Evolutionary conservation across 2,329 filamentous ascomycete species (phyloP).

Genomic region (Fusarium siculi): DNA sequence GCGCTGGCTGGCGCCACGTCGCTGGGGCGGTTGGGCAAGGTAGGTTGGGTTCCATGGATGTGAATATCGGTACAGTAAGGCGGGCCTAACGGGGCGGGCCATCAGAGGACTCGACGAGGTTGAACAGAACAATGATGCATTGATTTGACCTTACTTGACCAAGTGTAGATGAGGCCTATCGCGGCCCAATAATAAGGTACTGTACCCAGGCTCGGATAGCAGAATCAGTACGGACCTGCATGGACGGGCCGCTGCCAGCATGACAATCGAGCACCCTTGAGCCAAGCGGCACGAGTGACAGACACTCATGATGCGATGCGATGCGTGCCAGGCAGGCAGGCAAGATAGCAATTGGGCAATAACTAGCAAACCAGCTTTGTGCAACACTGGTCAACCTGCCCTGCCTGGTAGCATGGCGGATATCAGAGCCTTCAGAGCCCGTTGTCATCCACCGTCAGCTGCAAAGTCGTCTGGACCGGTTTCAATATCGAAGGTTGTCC

Average conservation of each 20-base stretch:
- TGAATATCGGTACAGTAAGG: conserved; percentile 19
- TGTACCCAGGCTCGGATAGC: conserved; percentile 12
- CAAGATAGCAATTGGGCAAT: neutral
- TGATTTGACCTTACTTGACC: conserved; percentile 18
- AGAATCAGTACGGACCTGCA: conserved; percentile 37
- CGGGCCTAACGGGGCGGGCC: conserved; percentile 34
- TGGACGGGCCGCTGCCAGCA: conserved; percentile 39
- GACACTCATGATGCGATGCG: conserved; percentile 5
- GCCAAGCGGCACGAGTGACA: conserved; percentile 25
- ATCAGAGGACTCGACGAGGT: conserved; percentile 29
- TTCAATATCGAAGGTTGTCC: conserved; percentile 7
- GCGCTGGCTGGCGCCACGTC: conserved; percentile 45
- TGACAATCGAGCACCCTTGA: conserved; percentile 18
- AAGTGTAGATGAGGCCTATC: conserved; percentile 39
- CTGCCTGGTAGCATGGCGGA: neutral
- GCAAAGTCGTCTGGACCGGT: conserved; percentile 13
- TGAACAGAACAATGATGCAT: conserved; percentile 32
- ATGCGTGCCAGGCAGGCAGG: conserved; percentile 2
- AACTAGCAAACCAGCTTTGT: neutral
- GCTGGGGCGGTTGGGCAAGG: conserved; percentile 27
- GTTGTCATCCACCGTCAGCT: conserved; percentile 16
- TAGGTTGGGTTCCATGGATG: conserved; percentile 41
- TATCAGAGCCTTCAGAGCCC: neutral
- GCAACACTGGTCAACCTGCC: neutral
- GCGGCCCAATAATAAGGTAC: conserved; percentile 43